Evolutionary conservation across 805 yeast species (phyloP).

Genomic region (Metschnikowia proteae): DNA sequence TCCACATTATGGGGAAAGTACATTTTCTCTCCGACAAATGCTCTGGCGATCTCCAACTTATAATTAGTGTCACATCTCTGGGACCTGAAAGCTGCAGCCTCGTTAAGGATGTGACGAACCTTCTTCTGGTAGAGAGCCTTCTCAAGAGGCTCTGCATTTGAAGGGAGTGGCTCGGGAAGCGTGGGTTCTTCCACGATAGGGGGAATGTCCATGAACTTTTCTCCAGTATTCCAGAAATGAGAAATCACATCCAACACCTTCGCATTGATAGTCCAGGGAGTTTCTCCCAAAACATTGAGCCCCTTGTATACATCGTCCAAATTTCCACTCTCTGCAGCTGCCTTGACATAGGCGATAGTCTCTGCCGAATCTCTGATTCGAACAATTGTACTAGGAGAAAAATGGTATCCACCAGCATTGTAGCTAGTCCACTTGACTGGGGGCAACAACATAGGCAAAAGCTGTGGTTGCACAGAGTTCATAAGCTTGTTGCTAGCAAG

Average conservation of each 20-base stretch:
- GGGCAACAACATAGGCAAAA: constrained; percentile 84
- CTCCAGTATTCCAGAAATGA: constrained; percentile 83
- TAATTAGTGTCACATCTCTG: constrained; percentile 92
- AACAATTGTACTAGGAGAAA: constrained; percentile 59
- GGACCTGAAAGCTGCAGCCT: constrained; percentile 67
- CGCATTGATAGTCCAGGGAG: constrained; percentile 91
- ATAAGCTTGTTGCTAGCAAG: constrained; percentile 62
- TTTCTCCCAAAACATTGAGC: constrained; percentile 49
- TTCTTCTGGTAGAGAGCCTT: constrained; percentile 64
- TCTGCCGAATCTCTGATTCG: constrained; percentile 85
- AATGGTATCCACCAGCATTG: constrained; percentile 82
- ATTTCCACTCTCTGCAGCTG: constrained; percentile 69
- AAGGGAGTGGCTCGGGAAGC: constrained; percentile 49
- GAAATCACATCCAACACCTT: constrained; percentile 64
- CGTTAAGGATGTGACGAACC: constrained; percentile 55
- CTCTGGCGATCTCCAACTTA: constrained; percentile 92
- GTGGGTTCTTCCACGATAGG: constrained; percentile 42
- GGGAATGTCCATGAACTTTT: constrained; percentile 70
- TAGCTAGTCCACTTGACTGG: constrained; percentile 87
- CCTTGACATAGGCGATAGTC: constrained; percentile 81
- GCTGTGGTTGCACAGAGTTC: constrained; percentile 77
- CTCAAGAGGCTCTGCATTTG: constrained; percentile 67
- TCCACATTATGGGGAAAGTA: constrained; percentile 80
- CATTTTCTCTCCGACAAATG: constrained; percentile 70
- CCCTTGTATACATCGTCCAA: constrained; percentile 72